Conservation (phyloP, 768 basidiomycete genomes). For the Lentinula lateritia region DNA sequence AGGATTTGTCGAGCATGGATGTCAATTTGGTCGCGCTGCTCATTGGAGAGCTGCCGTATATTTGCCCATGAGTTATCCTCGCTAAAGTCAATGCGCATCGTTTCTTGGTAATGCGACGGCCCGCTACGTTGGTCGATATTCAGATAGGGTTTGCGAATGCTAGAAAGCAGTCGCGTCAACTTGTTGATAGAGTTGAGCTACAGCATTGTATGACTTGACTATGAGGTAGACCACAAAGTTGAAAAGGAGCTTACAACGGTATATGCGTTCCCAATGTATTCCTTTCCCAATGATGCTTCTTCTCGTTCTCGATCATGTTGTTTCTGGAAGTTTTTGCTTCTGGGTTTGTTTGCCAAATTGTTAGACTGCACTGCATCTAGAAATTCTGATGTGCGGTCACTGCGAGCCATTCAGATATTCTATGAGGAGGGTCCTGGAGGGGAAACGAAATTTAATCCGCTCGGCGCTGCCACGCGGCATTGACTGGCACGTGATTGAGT, state of each 20-base stretch:
- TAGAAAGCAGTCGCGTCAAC: conserved; percentile 64
- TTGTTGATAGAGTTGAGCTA: conserved; percentile 73
- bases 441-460: too few relatives aligned
- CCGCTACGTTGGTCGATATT: conserved; percentile 59
- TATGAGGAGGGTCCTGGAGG: too few relatives aligned
- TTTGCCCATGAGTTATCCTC: conserved; percentile 52
- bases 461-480: neutral
- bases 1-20: conserved; percentile 84
- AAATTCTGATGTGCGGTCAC: conserved; percentile 62
- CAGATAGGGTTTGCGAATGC: conserved; percentile 84
- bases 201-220: neutral
- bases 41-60: conserved; percentile 72
- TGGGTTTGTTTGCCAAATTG: conserved; percentile 40
- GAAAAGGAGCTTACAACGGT: conserved; percentile 42
- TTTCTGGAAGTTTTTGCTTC: conserved; percentile 25
- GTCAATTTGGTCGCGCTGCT: conserved; percentile 95
- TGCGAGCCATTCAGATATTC: conserved; percentile 37
- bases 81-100: conserved; percentile 51
- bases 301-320: conserved; percentile 29
- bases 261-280: conserved; percentile 73
- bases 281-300: conserved; percentile 44
- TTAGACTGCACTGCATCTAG: conserved; percentile 46
- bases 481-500: neutral
- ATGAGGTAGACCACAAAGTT: neutral
- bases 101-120: conserved; percentile 46